Evolutionary conservation across 306 rosid species (phyloP).

Genomic region (Urtica urens): DNA sequence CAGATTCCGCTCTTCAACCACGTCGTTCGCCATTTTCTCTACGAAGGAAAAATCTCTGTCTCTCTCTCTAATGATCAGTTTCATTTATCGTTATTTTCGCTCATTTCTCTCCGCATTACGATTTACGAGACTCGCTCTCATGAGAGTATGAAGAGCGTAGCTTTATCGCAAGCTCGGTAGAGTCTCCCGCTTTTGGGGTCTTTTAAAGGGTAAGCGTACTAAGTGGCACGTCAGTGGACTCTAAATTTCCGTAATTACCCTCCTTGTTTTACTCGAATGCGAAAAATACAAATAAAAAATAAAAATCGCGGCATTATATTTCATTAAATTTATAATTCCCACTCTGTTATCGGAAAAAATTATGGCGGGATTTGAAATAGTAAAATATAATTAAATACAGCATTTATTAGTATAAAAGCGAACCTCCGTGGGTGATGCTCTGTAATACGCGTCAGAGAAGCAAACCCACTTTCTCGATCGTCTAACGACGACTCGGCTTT

Average conservation of each 20-base stretch:
- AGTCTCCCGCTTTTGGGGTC: slow-evolving; percentile 79
- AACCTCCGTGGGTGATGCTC: slow-evolving; percentile 63
- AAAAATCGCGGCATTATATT: background rate
- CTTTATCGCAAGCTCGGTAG: slow-evolving; percentile 1
- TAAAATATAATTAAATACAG: background rate
- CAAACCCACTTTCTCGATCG: slow-evolving; percentile 21
- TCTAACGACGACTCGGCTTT: slow-evolving; percentile 25
- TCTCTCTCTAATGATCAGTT: background rate
- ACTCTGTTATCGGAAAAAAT: no score
- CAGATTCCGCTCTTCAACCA: slow-evolving; percentile 51
- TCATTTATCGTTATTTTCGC: background rate
- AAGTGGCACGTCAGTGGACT: background rate
- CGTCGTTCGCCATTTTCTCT: slow-evolving; percentile 44
- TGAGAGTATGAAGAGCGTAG: slow-evolving; percentile 1
- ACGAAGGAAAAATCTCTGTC: background rate
- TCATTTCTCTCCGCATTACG: background rate
- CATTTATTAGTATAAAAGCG: background rate
- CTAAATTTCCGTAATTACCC: slow-evolving; percentile 12
- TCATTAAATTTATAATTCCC: no score
- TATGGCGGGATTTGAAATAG: slow-evolving; percentile 4
- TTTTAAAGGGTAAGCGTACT: slow-evolving; percentile 37
- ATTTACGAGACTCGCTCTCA: background rate
- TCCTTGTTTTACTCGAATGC: background rate
- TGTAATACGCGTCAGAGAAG: no score
- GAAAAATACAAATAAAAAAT: background rate